Percentiles rank a stretch among this genome's conserved stretches.
Evolutionary conservation across 805 yeast genomes (phyloP).

Genomic region (Ogataea kodamae): DNA sequence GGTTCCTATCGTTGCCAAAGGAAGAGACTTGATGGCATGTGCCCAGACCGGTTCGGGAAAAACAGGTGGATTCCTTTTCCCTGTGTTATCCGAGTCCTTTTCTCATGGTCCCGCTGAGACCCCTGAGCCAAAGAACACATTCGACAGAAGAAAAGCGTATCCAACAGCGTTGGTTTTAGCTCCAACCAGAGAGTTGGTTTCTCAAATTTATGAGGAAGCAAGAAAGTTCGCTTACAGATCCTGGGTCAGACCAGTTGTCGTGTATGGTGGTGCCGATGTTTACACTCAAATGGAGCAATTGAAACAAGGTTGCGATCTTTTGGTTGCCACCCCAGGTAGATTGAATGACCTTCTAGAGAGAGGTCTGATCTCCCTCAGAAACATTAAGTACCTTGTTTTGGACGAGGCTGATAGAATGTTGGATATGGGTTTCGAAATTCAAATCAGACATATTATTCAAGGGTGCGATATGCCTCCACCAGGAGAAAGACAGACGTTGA

Average conservation of each 20-base stretch:
- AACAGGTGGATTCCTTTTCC: constrained; percentile 99
- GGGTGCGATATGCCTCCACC: constrained; percentile 97
- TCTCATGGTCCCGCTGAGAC: constrained; percentile 76
- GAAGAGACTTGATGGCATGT: constrained; percentile 84
- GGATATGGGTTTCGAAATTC: constrained; percentile 99
- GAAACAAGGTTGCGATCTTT: constrained; percentile 89
- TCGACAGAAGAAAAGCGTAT: constrained; percentile 72
- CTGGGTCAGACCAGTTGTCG: constrained; percentile 96
- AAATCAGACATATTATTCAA: constrained; percentile 96
- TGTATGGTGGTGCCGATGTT: constrained; percentile 98
- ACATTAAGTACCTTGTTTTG: constrained; percentile 88
- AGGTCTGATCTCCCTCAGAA: constrained; percentile 84
- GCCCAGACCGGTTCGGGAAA: constrained; percentile 99
- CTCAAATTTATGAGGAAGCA: constrained; percentile 95
- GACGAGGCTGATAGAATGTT: constrained; percentile 99
- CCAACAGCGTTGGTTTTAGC: constrained; percentile 97
- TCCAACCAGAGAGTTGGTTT: constrained; percentile 98
- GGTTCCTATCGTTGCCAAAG: constrained; percentile 67
- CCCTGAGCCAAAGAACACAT: constrained; percentile 40
- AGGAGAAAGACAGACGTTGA: constrained; percentile 87
- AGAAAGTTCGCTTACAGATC: constrained; percentile 95
- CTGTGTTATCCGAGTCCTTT: constrained; percentile 90
- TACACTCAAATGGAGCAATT: constrained; percentile 82
- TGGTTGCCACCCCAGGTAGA: constrained; percentile 99
- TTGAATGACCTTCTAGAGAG: constrained; percentile 92